Evolutionary conservation across 139 green algal species (phyloP).

Genomic region (Tetradesmus lagerheimii): DNA sequence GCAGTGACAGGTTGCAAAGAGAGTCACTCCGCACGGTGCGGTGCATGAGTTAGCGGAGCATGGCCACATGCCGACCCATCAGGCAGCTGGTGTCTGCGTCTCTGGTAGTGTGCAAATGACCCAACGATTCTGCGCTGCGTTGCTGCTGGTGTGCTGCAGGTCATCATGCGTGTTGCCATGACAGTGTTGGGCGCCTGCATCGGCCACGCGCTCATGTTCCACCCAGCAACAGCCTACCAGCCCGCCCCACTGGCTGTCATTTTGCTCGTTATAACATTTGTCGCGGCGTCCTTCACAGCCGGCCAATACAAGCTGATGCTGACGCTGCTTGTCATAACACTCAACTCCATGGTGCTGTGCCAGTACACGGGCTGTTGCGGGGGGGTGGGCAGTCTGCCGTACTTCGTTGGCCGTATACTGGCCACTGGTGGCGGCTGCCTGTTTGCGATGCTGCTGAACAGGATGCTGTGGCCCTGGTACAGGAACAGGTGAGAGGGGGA

Average conservation of each 20-base stretch:
- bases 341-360: constrained; percentile 25
- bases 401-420: constrained; percentile 25
- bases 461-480: constrained; percentile 31
- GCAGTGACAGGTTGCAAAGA: too few species aligned
- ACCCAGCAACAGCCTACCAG: constrained; percentile 14
- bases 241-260: background rate
- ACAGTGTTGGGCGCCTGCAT: constrained; percentile 27
- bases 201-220: constrained; percentile 16
- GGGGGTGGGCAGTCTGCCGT: background rate
- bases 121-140: background rate
- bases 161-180: constrained; percentile 20
- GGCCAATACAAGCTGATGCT: constrained; percentile 36
- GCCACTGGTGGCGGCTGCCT: background rate
- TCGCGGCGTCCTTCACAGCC: background rate
- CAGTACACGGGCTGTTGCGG: constrained; percentile 37
- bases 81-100: too few species aligned
- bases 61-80: too few species aligned
- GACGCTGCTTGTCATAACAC: background rate
- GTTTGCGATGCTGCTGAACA: constrained; percentile 41
- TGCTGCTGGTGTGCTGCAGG: constrained; percentile 24
- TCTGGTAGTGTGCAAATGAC: background rate
- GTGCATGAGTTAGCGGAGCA: too few species aligned
- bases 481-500: background rate
- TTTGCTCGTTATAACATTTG: background rate
- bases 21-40: too few species aligned